These are phyloP conservation scores for Tulasnella sp. DNA, from an alignment of 768 basidiomycete species.

Conservation along the genomic window DNA sequence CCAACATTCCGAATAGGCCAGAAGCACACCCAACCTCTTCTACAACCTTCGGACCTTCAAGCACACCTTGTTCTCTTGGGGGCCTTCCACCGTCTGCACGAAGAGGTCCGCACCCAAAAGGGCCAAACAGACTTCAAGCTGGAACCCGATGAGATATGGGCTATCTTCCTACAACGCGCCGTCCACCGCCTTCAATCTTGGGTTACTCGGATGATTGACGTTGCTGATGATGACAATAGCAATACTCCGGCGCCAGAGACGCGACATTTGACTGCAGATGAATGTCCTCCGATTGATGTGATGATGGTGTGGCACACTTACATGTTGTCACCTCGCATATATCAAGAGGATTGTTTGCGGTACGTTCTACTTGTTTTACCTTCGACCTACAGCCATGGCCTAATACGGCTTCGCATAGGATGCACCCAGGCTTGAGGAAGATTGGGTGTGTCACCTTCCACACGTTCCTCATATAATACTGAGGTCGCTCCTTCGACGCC, in stretches of 20 bases:
- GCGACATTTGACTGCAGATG: background rate
- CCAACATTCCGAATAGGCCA: background rate
- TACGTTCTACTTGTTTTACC: background rate
- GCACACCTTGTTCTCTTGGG: slow-evolving; percentile 18
- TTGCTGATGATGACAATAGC: background rate
- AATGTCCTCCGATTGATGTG: slow-evolving; percentile 3
- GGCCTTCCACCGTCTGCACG: slow-evolving; percentile 15
- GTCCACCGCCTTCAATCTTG: slow-evolving; percentile 18
- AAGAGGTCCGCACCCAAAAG: background rate
- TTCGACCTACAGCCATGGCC: slow-evolving; percentile 5
- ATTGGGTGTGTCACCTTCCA: background rate
- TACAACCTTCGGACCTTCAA: slow-evolving; percentile 13
- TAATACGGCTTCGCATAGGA: slow-evolving; percentile 10
- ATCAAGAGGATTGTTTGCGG: slow-evolving; percentile 6
- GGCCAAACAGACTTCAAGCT: background rate
- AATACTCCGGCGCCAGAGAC: background rate
- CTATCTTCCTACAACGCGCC: slow-evolving; percentile 13
- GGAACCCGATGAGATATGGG: slow-evolving; percentile 6
- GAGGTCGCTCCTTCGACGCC: background rate
- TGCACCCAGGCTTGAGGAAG: slow-evolving; percentile 14
- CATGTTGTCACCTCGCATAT: slow-evolving; percentile 2
- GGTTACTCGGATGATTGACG: background rate
- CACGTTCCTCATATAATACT: background rate
- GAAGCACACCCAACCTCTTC: slow-evolving; percentile 10
- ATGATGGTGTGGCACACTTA: slow-evolving; percentile 14